phyloP scores from a whole-genome alignment of 371 early-diverging fungal species.

The Nematocida homosporus region DNA sequence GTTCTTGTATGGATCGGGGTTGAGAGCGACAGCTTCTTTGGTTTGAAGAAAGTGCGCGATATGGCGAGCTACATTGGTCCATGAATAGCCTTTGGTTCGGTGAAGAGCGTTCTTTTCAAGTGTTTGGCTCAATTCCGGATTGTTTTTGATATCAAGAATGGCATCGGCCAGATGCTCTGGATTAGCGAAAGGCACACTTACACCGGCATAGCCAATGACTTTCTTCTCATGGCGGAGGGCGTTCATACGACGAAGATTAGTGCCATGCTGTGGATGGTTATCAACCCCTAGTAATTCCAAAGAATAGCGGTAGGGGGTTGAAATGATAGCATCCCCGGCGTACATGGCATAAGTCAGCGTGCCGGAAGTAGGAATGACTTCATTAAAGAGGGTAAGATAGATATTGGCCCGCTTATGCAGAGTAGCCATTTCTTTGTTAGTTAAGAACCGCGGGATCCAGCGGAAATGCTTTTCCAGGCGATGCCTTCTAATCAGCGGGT shows the following conservation, averaged over 20 bases:
- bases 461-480: background rate
- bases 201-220: slow-evolving; percentile 1
- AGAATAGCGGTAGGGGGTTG: slow-evolving; percentile 23
- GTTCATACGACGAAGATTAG: background rate
- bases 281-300: slow-evolving; percentile 22
- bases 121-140: background rate
- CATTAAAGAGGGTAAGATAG: slow-evolving; percentile 30
- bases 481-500: background rate
- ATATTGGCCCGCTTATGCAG: slow-evolving; percentile 16
- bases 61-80: slow-evolving; percentile 6
- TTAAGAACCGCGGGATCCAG: slow-evolving; percentile 11
- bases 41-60: slow-evolving; percentile 4
- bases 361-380: slow-evolving; percentile 30
- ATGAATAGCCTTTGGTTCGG: slow-evolving; percentile 6
- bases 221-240: background rate
- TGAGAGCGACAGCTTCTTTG: background rate
- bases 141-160: slow-evolving; percentile 2
- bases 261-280: background rate
- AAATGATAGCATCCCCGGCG: slow-evolving; percentile 14
- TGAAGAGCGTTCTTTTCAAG: background rate
- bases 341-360: slow-evolving; percentile 36
- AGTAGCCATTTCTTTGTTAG: slow-evolving; percentile 24
- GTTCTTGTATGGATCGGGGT: slow-evolving; percentile 6
- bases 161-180: slow-evolving; percentile 10
- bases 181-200: slow-evolving; percentile 2